A percentile compares a stretch with the other conserved stretches of the same genome.
Evolutionary conservation across 257 asterid species (phyloP).

Genomic region (Solanum gandarillasii): DNA sequence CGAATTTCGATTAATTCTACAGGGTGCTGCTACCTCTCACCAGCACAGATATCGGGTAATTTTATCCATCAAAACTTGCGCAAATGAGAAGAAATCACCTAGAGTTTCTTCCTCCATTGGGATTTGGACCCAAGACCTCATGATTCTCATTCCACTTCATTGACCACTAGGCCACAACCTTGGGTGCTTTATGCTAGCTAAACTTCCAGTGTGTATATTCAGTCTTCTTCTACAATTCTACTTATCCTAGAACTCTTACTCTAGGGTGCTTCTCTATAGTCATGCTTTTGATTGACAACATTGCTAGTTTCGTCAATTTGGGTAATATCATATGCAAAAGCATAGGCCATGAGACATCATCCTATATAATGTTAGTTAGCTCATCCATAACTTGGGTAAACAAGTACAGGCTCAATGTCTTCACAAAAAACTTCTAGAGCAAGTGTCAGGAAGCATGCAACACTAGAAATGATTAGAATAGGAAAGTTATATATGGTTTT

Average conservation of each 20-base stretch:
- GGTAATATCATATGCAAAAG: neutral
- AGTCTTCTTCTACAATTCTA: neutral
- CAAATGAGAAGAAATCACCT: neutral
- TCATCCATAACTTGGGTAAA: neutral
- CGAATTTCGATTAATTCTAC: neutral
- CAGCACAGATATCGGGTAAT: neutral
- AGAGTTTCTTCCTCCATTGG: neutral
- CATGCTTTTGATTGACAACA: neutral
- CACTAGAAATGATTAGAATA: neutral
- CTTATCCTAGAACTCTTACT: neutral
- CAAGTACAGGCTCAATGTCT: neutral
- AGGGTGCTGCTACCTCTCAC: neutral
- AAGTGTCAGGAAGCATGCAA: neutral
- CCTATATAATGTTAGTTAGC: neutral
- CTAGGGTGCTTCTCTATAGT: neutral
- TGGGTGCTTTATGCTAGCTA: neutral
- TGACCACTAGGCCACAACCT: neutral
- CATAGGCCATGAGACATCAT: neutral
- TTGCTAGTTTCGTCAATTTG: neutral
- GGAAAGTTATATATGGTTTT: neutral
- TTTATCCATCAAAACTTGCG: neutral
- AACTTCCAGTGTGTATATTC: neutral
- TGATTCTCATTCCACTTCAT: neutral
- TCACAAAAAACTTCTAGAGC: neutral
- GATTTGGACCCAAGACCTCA: neutral